Base-by-base conservation (phyloP, 805 yeast species). In the Danielia reshetovae region DNA sequence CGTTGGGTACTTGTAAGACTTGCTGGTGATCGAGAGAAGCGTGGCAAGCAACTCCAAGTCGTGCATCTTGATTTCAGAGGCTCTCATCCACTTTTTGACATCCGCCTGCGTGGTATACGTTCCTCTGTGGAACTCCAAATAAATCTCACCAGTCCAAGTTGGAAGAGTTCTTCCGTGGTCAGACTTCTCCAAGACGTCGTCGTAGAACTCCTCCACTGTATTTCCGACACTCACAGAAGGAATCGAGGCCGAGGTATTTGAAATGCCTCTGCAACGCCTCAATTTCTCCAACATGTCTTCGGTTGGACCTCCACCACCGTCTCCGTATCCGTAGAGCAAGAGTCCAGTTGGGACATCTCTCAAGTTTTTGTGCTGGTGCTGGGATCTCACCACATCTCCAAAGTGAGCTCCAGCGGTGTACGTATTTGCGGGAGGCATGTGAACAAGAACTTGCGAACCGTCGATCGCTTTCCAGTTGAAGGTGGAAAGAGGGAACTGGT, bases 261-360 rank as follows among this genome's bases (percentile, higher is more conserved):
- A 74, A 40, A 89, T 59, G 11, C 97, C 97, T 52, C 97, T 75
- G 56, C 90, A 81, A 49, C 97, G 79, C 54, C 97, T 78, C 52
- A 90, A 70, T 56, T 87, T 89, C 55, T 93, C 97, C 43, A 90
- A 52, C 95, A 88, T 89, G 52, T 85, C 95, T 25, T 85, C 84
- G 4, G 86, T 81, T 29, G 98, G 97, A 6, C 98, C 98, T 45
- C 98, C 98, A 42, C 98, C 98, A 49, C 98, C 98, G 57, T 90
- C 98, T 51, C 98, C 98, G 50, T 84, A 81, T 25, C 98, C 98
- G 50, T 76, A 93, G 27, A 88, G 66, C 53, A 93, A 64, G 48
- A 90, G 66, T 0, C 95, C 90, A 7, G 85, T 78, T 40, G 85
- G 90, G 36, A 81, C 88, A 42, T 79, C 77, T 38, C 87, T 80